Percentiles rank a stretch among this genome's conserved stretches.
Conservation (phyloP, 495 filamentous ascomycete genomes). For the Neurospora sp. region DNA sequence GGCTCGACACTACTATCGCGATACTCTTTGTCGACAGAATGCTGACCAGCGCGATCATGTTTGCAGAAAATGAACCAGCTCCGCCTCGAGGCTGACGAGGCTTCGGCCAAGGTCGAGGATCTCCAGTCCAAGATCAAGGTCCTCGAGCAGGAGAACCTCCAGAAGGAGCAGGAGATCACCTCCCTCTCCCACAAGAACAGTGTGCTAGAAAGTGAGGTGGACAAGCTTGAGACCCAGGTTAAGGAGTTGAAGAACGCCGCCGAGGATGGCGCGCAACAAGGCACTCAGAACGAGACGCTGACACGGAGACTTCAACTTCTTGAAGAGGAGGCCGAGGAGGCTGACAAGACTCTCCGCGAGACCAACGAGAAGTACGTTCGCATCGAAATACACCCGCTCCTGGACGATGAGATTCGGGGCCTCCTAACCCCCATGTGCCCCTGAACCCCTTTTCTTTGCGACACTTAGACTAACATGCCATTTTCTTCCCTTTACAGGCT, state of each 20-base stretch:
- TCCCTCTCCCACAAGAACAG: slow-evolving; percentile 88
- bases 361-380: slow-evolving; percentile 83
- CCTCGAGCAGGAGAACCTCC: slow-evolving; percentile 87
- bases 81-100: slow-evolving; percentile 83
- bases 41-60: slow-evolving; percentile 12
- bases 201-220: slow-evolving; percentile 78
- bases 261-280: slow-evolving; percentile 60
- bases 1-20: not conserved
- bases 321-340: slow-evolving; percentile 94
- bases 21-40: not conserved
- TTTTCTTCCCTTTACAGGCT: slow-evolving; percentile 47
- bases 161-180: slow-evolving; percentile 95
- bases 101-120: slow-evolving; percentile 69
- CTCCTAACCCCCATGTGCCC: not conserved
- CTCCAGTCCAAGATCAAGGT: slow-evolving; percentile 74
- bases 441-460: slow-evolving; percentile 1
- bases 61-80: slow-evolving; percentile 82
- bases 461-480: slow-evolving; percentile 1
- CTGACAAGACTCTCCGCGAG: slow-evolving; percentile 88
- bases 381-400: slow-evolving; percentile 18
- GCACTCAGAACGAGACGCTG: slow-evolving; percentile 78
- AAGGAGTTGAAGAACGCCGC: slow-evolving; percentile 71
- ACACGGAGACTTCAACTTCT: slow-evolving; percentile 87
- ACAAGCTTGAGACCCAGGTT: slow-evolving; percentile 70
- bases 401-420: not conserved